Percentiles rank a stretch among this genome's conserved stretches.
phyloP scores from a whole-genome alignment of 371 early-diverging fungal genomes.

The Syncephalastrum contaminatum region DNA sequence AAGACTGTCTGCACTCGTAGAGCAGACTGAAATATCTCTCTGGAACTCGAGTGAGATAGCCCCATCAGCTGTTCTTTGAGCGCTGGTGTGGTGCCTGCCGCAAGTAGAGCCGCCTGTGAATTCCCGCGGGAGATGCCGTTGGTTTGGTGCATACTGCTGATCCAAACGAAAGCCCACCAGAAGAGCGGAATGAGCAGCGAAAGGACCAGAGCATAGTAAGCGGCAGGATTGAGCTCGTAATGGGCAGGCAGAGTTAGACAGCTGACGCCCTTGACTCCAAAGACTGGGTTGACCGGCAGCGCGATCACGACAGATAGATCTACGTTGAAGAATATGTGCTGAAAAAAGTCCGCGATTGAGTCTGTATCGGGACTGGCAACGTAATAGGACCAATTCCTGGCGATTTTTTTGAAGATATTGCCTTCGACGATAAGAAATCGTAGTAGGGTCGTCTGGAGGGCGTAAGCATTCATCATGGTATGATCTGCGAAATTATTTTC shows the following conservation, averaged over 20 bases:
- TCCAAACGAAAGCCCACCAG: constrained; percentile 19
- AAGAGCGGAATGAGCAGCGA: constrained; percentile 11
- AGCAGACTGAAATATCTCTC: constrained; percentile 10
- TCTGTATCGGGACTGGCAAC: background rate
- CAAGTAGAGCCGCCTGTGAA: constrained; percentile 21
- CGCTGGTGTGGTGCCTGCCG: constrained; percentile 14
- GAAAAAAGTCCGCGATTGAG: constrained; percentile 1
- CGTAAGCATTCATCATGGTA: constrained; percentile 12
- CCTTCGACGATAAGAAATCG: background rate
- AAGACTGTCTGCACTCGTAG: constrained; percentile 9
- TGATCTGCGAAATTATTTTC: background rate
- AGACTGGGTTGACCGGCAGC: constrained; percentile 1
- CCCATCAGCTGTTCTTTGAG: constrained; percentile 11
- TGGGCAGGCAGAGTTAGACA: background rate
- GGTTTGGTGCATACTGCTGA: constrained; percentile 14
- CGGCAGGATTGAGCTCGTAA: constrained; percentile 10
- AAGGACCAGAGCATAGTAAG: constrained; percentile 10
- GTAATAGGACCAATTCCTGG: background rate
- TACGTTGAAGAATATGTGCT: background rate
- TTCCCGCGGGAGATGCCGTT: constrained; percentile 20
- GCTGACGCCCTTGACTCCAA: background rate
- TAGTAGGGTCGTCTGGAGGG: constrained; percentile 8
- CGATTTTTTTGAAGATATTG: background rate
- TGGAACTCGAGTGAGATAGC: constrained; percentile 15
- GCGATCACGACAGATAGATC: constrained; percentile 6